Conservation (phyloP, 139 green algal genomes). For the Dunaliella sp. region DNA sequence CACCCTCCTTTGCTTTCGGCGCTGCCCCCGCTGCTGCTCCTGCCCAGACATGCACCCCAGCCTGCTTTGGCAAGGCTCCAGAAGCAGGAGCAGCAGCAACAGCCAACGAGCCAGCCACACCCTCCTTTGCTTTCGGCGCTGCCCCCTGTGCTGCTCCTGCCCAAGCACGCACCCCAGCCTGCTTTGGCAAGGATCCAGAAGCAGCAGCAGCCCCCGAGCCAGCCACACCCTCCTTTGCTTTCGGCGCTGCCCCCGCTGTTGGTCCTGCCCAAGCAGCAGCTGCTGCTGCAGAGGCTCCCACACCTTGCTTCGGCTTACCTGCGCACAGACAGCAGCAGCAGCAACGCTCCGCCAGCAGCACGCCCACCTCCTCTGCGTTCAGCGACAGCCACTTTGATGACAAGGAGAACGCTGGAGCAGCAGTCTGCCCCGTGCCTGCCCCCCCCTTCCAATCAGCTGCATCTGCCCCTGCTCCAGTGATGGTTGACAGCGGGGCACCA, state of each 20-base stretch:
- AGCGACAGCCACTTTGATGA: conserved; percentile 7
- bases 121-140: background rate
- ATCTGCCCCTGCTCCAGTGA: no score
- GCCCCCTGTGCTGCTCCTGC: background rate
- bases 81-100: no score
- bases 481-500: no score
- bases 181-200: no score
- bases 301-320: background rate
- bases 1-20: background rate
- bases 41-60: background rate
- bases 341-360: background rate
- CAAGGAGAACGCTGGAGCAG: conserved; percentile 4
- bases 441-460: no score
- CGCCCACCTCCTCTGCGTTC: conserved; percentile 1
- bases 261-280: background rate
- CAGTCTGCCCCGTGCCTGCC: no score
- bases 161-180: no score
- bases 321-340: background rate
- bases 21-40: background rate
- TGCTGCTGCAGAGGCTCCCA: background rate
- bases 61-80: no score
- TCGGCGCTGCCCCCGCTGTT: background rate
- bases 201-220: background rate
- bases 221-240: background rate
- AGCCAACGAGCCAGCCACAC: background rate